Percentiles rank a stretch among this genome's conserved stretches.
These are phyloP conservation scores for Grosmannia huntii DNA, from an alignment of 2,329 filamentous ascomycete species.

Conservation along the genomic window DNA sequence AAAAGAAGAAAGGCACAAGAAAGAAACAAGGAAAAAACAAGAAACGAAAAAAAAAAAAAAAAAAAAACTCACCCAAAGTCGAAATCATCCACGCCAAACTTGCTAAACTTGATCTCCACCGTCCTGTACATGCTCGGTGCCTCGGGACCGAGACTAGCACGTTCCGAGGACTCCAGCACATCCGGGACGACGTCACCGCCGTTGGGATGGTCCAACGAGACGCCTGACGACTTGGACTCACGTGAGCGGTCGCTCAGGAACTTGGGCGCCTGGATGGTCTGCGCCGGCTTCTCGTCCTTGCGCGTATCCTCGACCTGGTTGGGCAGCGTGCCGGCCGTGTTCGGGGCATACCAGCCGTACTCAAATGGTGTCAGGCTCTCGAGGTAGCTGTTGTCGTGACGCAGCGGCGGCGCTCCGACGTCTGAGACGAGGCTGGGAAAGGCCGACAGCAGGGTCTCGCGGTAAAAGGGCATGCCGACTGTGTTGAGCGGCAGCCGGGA, in stretches of 20 bases:
- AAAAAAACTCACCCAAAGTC: slow-evolving; percentile 62
- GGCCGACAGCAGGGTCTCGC: slow-evolving; percentile 73
- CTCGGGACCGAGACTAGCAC: slow-evolving; percentile 66
- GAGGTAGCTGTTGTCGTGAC: slow-evolving; percentile 59
- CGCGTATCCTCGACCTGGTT: slow-evolving; percentile 78
- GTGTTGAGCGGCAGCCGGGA: slow-evolving; percentile 52
- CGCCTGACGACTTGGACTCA: slow-evolving; percentile 25
- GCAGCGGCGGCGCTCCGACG: slow-evolving; percentile 67
- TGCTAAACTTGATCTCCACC: slow-evolving; percentile 97
- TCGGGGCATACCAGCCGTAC: slow-evolving; percentile 66
- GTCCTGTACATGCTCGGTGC: slow-evolving; percentile 83
- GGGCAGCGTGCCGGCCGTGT: slow-evolving; percentile 57
- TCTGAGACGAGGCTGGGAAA: slow-evolving; percentile 81
- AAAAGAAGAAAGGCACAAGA: background rate
- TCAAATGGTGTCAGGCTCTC: slow-evolving; percentile 57
- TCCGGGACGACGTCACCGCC: slow-evolving; percentile 46
- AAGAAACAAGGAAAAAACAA: background rate
- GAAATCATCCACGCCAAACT: slow-evolving; percentile 98
- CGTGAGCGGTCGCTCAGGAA: slow-evolving; percentile 90
- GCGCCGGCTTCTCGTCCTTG: slow-evolving; percentile 40
- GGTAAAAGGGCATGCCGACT: slow-evolving; percentile 87
- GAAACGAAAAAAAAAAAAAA: background rate
- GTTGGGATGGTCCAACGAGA: slow-evolving; percentile 20
- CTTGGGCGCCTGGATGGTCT: slow-evolving; percentile 64
- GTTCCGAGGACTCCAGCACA: slow-evolving; percentile 52